Base-by-base conservation (phyloP, 1,284 basidiomycete genomes). In the Tilletiaria anomala region DNA sequence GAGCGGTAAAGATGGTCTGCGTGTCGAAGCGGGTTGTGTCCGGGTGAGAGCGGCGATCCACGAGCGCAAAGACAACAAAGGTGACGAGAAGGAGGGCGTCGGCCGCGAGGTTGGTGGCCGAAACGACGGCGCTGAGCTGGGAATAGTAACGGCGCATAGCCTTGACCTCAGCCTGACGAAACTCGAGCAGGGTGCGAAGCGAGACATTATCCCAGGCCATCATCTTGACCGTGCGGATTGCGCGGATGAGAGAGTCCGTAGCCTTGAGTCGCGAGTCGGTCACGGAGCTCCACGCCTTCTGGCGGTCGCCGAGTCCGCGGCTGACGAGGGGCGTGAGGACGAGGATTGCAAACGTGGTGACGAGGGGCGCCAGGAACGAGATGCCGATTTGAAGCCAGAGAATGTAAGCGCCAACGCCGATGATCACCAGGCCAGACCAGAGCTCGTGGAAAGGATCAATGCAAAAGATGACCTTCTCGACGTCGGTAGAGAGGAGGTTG, bases 401-500 rank as follows among this genome's bases (percentile, higher is more conserved):
- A 2, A 63, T 41, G 38, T 54, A 58, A 18, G 50, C 39, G 12
- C 56, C 58, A 15, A 61, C 42, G 18, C 33, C 37, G 29, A 63
- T 50, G 34, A 48, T 49, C 39, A 61, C 43, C 19, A 48, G 17
- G 5, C 48, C 50, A 12, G 50, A 51, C 51, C 61, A 63, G 12
- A 63, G 47, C 1, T 46, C 43, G 24, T 58, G 56, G 12, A 58
- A 11, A 21, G 49, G 36, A 32, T 49, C 38, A 31, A 54, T 40
- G 10, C 37, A 36, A 37, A 42, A 41, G 38, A 61, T 49, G 37
- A 63, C 48, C 12, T 59, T 47, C 38, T 63, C 59, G 35, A 52
- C 47, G 36, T 63, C 60, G n/a, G 58, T 56, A 16, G 55, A 58
- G 54, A 61, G 59, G 19, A 61, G 43, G 32, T 57, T 60, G 32